These are phyloP conservation scores for Cercophora samala DNA, from an alignment of 495 filamentous ascomycete genomes.

Conservation along the genomic window DNA sequence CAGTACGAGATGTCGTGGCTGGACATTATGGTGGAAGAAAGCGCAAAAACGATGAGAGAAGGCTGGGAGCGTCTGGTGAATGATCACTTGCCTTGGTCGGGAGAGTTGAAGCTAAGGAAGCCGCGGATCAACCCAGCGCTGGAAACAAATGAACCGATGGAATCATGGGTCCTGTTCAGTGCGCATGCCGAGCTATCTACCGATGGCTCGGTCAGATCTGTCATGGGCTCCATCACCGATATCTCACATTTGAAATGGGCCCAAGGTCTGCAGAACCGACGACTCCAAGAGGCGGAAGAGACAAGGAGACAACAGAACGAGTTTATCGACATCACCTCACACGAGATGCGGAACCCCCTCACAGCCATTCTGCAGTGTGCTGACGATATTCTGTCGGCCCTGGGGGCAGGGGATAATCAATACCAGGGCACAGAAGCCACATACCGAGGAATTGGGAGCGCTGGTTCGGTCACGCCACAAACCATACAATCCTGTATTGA, in stretches of 20 bases:
- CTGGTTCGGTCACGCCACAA: conserved; percentile 4
- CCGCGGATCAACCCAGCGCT: conserved; percentile 50
- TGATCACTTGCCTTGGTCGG: conserved; percentile 49
- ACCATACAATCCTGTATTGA: conserved; percentile 19
- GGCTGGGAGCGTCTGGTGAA: conserved; percentile 57
- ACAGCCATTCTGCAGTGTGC: conserved; percentile 68
- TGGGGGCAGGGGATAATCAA: conserved; percentile 39
- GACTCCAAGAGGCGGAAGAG: conserved; percentile 55
- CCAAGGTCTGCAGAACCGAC: conserved; percentile 54
- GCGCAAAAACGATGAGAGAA: conserved; percentile 55
- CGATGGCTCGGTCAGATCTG: conserved; percentile 54
- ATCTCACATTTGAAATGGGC: conserved; percentile 55
- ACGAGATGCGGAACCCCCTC: conserved; percentile 73
- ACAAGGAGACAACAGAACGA: conserved; percentile 59
- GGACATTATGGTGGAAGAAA: conserved; percentile 33
- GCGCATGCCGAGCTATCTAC: conserved; percentile 57
- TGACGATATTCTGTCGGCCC: conserved; percentile 57
- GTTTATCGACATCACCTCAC: conserved; percentile 74
- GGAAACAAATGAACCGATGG: conserved; percentile 35
- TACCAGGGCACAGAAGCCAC: not conserved
- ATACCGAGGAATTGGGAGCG: not conserved
- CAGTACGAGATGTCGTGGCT: conserved; percentile 35
- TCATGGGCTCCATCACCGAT: conserved; percentile 57
- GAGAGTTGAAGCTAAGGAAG: conserved; percentile 60
- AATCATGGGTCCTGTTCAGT: conserved; percentile 63